Conservation (phyloP, 192 early-diverging fungal species). For the Haplosporangium gracile region DNA sequence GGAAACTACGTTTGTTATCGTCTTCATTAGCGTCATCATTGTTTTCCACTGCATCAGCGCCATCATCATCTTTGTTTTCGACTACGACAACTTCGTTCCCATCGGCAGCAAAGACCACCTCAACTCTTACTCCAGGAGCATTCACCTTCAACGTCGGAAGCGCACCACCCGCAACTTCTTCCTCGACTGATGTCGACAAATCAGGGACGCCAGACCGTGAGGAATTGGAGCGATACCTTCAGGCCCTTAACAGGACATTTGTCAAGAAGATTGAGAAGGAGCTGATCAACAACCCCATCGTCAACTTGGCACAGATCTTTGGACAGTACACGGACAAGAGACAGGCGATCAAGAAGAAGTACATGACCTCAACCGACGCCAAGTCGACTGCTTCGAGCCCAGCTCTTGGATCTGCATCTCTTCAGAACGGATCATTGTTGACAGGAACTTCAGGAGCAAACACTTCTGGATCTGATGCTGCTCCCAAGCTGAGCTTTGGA, state of each 20-base stretch:
- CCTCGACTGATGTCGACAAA: not conserved
- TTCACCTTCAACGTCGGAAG: constrained; percentile 51
- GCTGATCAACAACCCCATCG: not conserved
- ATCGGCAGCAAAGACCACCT: not conserved
- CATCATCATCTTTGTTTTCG: not conserved
- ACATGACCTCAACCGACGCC: not conserved
- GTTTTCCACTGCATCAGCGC: not conserved
- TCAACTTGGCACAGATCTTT: constrained; percentile 22
- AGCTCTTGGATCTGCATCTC: not conserved
- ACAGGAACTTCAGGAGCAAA: not conserved
- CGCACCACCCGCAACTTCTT: not conserved
- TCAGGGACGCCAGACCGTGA: not conserved
- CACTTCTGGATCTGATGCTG: not conserved
- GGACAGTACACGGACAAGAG: constrained; percentile 10
- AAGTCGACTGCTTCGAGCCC: not conserved
- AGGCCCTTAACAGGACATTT: constrained; percentile 11
- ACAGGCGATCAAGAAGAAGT: not conserved
- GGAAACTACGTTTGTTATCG: not conserved
- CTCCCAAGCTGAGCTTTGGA: constrained; percentile 6
- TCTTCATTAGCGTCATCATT: not conserved
- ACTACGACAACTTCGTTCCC: not conserved
- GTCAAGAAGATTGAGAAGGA: constrained; percentile 13
- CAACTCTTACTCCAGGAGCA: constrained; percentile 7
- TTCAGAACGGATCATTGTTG: constrained; percentile 8
- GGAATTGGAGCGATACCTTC: not conserved